These are phyloP conservation scores for Zymoseptoria pseudotritici DNA, from an alignment of 2,329 filamentous ascomycete genomes.

Conservation along the genomic window DNA sequence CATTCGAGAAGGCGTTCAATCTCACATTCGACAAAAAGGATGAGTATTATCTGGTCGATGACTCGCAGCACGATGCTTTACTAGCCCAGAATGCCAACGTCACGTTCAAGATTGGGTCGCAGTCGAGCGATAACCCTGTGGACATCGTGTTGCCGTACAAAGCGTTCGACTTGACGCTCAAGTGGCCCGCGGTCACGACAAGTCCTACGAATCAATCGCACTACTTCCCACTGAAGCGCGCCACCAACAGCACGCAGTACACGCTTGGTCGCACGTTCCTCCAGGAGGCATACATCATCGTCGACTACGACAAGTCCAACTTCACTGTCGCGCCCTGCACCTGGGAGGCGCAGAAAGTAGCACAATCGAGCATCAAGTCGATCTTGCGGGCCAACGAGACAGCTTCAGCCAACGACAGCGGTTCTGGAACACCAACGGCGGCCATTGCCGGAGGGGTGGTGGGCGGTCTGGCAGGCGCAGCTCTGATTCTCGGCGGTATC, in stretches of 20 bases:
- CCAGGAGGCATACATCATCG: constrained; percentile 34
- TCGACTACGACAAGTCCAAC: constrained; percentile 31
- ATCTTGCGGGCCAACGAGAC: constrained; percentile 24
- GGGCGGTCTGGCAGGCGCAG: constrained; percentile 23
- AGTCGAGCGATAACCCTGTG: constrained; percentile 21
- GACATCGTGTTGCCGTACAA: constrained; percentile 31
- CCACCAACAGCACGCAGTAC: constrained; percentile 29
- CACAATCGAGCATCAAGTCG: constrained; percentile 19
- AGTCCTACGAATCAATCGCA: constrained; percentile 18
- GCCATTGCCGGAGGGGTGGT: constrained; percentile 31
- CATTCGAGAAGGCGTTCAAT: constrained; percentile 32
- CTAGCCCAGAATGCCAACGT: constrained; percentile 23
- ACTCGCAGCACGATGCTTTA: constrained; percentile 24
- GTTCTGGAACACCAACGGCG: constrained; percentile 22
- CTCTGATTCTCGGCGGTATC: constrained; percentile 22
- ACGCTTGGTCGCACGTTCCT: constrained; percentile 32
- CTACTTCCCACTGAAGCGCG: constrained; percentile 32
- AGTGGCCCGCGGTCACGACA: constrained; percentile 23
- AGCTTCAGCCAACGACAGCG: constrained; percentile 4
- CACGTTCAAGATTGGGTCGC: constrained; percentile 28
- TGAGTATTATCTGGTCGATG: constrained; percentile 30
- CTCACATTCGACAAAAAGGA: constrained; percentile 26
- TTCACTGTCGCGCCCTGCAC: constrained; percentile 31
- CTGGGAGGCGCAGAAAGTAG: constrained; percentile 23
- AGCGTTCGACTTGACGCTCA: constrained; percentile 29